A percentile compares a stretch with the other conserved stretches of the same genome.
These are phyloP conservation scores for Monosporascus sp. DNA, from an alignment of 2,329 filamentous ascomycete genomes.

Conservation along the genomic window DNA sequence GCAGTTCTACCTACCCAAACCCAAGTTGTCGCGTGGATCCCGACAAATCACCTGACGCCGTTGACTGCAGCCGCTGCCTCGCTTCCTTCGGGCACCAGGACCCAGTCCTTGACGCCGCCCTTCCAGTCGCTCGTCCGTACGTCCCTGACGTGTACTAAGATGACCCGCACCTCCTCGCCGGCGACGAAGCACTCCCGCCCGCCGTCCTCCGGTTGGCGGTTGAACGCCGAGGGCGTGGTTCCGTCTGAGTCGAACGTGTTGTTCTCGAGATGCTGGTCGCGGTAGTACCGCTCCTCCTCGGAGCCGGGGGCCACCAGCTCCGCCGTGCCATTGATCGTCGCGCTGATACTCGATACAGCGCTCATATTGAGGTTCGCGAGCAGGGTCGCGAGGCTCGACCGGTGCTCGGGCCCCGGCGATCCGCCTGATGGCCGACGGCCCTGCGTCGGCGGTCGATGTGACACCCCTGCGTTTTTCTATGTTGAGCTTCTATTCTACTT, in stretches of 20 bases:
- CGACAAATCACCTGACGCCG: constrained; percentile 26
- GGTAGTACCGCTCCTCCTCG: constrained; percentile 80
- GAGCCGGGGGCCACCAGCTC: constrained; percentile 65
- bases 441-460: constrained; percentile 78
- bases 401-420: constrained; percentile 57
- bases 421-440: constrained; percentile 52
- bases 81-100: constrained; percentile 33
- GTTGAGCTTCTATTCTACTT: not conserved
- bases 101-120: constrained; percentile 81
- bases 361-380: constrained; percentile 88
- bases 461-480: constrained; percentile 57
- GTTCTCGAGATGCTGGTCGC: constrained; percentile 78
- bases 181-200: constrained; percentile 65
- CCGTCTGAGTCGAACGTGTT: constrained; percentile 73
- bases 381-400: constrained; percentile 73
- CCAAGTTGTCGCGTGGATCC: too few relatives aligned
- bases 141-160: constrained; percentile 77
- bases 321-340: constrained; percentile 88
- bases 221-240: constrained; percentile 31
- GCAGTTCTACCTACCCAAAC: too few relatives aligned
- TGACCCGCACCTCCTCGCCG: constrained; percentile 78
- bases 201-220: constrained; percentile 24
- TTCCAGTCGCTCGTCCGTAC: constrained; percentile 93
- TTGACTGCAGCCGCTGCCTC: constrained; percentile 29
- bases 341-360: constrained; percentile 80